Conservation (phyloP, 1,139 yeast genomes). For the Pichia sp. region DNA sequence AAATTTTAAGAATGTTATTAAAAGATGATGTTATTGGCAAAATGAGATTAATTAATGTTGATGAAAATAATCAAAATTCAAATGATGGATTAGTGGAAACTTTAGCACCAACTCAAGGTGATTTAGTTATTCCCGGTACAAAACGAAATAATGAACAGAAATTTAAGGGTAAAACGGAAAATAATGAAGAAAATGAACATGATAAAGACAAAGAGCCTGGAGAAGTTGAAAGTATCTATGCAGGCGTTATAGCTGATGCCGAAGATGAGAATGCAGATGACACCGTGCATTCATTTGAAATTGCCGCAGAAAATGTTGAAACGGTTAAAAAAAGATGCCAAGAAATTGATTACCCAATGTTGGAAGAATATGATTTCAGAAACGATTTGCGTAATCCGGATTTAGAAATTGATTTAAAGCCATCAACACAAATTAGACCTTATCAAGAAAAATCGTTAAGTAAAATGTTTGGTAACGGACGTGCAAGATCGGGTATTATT, state of each 20-base stretch:
- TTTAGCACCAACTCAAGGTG: constrained; percentile 55
- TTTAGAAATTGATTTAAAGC: constrained; percentile 88
- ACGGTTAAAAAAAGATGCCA: constrained; percentile 91
- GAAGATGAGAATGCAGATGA: constrained; percentile 75
- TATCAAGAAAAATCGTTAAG: constrained; percentile 94
- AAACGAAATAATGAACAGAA: constrained; percentile 16
- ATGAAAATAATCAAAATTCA: constrained; percentile 16
- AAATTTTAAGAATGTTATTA: constrained; percentile 82
- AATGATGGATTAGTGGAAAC: constrained; percentile 48
- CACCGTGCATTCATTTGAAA: constrained; percentile 94
- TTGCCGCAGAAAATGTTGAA: constrained; percentile 85
- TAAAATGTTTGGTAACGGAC: constrained; percentile 98
- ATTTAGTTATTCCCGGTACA: constrained; percentile 63
- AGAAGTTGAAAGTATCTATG: constrained; percentile 67
- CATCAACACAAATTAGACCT: constrained; percentile 96
- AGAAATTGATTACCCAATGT: constrained; percentile 93
- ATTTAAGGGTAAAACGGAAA: constrained; percentile 22
- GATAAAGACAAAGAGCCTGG: constrained; percentile 23
- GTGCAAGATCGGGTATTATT: constrained; percentile 97
- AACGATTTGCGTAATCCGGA: constrained; percentile 89
- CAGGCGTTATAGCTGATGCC: constrained; percentile 74
- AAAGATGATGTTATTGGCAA: constrained; percentile 90
- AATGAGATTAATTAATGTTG: constrained; percentile 52
- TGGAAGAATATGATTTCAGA: constrained; percentile 96
- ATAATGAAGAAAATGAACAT: no score